Evolutionary conservation across 2,329 filamentous ascomycete species (phyloP), one percentile per base, ranked within the genome.

Genomic region (Elsinoe ampelina): DNA sequence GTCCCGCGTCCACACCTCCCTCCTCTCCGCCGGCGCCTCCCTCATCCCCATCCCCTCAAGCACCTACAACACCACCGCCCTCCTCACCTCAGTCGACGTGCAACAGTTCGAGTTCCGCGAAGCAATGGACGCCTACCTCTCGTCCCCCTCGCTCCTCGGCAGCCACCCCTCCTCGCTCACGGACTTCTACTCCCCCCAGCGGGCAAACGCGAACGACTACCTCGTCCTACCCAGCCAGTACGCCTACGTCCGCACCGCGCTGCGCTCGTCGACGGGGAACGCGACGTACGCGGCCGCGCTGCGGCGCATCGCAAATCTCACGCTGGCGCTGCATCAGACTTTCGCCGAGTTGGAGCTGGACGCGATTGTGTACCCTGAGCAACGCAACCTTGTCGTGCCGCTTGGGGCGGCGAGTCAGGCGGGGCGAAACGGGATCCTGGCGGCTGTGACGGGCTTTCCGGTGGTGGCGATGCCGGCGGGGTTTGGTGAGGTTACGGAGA

Each of bases 281-380:
- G 58, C 66, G 1, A 75, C 73, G 19, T 86, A 85, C 63, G 62
- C 69, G 2, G 48, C 62, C n/a, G 70, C 74, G 10, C 72, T 77
- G 54, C 61, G 69, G 3, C 73, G 71, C 1, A 83, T 86, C 58
- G 68, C 70, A 5, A 71, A 77, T 51, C 73, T 86, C 12, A 82
- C 76, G 2, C 65, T 72, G 1, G 69, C 75, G 0, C 68, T 85
- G 1, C 68, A 72, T n/a, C 59, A 67, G 2, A 81, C 79, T 0
- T 82, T 85, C 58, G 64, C 68, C 0, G 57, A 63, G 0, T 70
- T 81, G 60, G 59, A 67, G 0, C 71, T 86, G 12, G 78, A 83
- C 63, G 81, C 78, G 0, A 62, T 85, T 35, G 76, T 84, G 62
- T 86, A 85, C 66, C 82, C 83, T 0, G 77, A 85, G 64, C 83